Base-by-base conservation (phyloP, 2,329 filamentous ascomycete species). In the Orbilia blumenaviensis region DNA sequence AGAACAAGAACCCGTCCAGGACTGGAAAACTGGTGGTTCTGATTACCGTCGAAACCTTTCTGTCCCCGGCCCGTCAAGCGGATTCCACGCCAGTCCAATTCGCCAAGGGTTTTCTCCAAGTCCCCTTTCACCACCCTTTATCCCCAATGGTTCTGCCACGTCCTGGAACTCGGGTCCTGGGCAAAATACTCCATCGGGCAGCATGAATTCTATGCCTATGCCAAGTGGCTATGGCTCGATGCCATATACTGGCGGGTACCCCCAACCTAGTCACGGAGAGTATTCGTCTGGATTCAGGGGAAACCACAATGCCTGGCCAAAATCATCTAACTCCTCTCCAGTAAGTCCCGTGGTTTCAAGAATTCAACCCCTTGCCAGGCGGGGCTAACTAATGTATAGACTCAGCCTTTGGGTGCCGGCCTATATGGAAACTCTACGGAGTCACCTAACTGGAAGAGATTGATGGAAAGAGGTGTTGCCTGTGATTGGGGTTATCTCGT, bases 401-500 rank as follows among this genome's bases (percentile, higher is more conserved):
- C 36, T 29, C 63, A 67, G 27, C 63, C 63, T 21, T 23, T 68
- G 18, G 71, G 71, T n/a, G 38, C 44, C 4, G 68, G 64, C 25
- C 46, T 75, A 2, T 75, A 75, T 41, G 71, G 71, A 6, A 75
- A 75, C 23, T 68, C 63, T 4, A 63, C 63, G 6, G 71, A 75
- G 29, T 68, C 71, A 34, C 71, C 71, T n/a, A 75, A 75, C 36
- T 75, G 71, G 71, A 75, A 75, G 56, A 56, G 71, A n/a, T 52
- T 75, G 18, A 75, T 75, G 63, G 71, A 75, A n/a, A 63, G 71
- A 27, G 71, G 71, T 44, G 71, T 75, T 27, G 52, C 71, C 81
- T 98, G 94, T 84, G 96, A 99, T 85, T 99, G 94, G 95, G 96
- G 95, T 84, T 97, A 97, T 82, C 97, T 99, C 80, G 95, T 99